Evolutionary conservation across 768 basidiomycete species (phyloP).

Genomic region (Cystofilobasidium ferigula): DNA sequence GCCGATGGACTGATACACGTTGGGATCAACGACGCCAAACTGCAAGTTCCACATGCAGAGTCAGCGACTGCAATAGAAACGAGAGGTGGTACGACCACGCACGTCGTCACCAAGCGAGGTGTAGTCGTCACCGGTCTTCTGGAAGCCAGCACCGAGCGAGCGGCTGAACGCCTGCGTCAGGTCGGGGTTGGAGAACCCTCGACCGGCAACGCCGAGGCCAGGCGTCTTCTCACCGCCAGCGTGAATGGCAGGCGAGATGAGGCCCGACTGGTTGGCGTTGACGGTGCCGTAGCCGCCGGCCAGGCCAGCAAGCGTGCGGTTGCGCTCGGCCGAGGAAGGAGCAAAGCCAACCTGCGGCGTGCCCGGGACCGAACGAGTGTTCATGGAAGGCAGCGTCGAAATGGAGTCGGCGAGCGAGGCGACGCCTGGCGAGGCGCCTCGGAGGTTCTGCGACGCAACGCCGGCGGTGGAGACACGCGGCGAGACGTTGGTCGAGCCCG

Average conservation of each 20-base stretch:
- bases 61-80: slow-evolving; percentile 6
- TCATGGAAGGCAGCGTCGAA: slow-evolving; percentile 37
- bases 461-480: slow-evolving; percentile 26
- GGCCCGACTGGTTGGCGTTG: slow-evolving; percentile 27
- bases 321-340: slow-evolving; percentile 2
- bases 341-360: slow-evolving; percentile 35
- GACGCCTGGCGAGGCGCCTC: slow-evolving; percentile 13
- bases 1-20: slow-evolving; percentile 27
- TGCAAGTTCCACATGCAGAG: not conserved
- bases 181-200: slow-evolving; percentile 40
- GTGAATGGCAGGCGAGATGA: slow-evolving; percentile 26
- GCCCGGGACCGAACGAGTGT: slow-evolving; percentile 38
- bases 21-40: slow-evolving; percentile 27
- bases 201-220: slow-evolving; percentile 29
- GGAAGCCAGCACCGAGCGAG: slow-evolving; percentile 27
- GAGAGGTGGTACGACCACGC: slow-evolving; percentile 26
- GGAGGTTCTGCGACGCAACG: not conserved
- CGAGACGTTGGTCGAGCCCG: slow-evolving; percentile 15
- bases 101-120: slow-evolving; percentile 33
- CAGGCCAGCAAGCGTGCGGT: slow-evolving; percentile 4
- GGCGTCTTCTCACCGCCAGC: slow-evolving; percentile 26
- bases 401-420: slow-evolving; percentile 35
- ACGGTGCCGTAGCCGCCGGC: slow-evolving; percentile 8
- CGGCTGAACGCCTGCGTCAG: slow-evolving; percentile 35
- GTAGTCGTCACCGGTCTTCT: slow-evolving; percentile 31